A percentile compares a stretch with the other conserved stretches of the same genome.
These are phyloP conservation scores for Endotrypanum monterogeii DNA, from an alignment of 208 protist species.

Conservation along the genomic window DNA sequence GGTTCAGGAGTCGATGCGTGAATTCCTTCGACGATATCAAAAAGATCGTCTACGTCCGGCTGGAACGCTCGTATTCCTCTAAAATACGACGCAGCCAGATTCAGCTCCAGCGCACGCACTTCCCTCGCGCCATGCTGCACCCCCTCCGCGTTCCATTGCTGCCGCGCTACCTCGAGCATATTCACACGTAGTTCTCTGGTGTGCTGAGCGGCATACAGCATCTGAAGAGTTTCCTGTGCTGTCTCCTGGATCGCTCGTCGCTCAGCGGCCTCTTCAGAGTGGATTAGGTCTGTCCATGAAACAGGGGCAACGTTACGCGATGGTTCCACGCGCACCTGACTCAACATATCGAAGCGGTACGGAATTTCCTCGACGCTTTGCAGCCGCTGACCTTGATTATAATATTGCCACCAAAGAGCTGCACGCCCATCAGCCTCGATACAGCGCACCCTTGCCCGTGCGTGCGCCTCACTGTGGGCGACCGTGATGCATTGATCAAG, in stretches of 20 bases:
- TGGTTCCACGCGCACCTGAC: background rate
- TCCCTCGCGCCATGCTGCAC: constrained; percentile 9
- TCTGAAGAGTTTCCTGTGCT: background rate
- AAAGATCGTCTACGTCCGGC: constrained; percentile 13
- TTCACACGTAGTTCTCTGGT: constrained; percentile 5
- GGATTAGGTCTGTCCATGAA: background rate
- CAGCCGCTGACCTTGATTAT: background rate
- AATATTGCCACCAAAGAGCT: constrained; percentile 28
- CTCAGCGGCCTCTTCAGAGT: constrained; percentile 7
- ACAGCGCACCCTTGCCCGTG: constrained; percentile 20
- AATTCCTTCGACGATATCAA: constrained; percentile 8
- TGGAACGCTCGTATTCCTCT: constrained; percentile 3
- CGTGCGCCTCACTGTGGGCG: constrained; percentile 7
- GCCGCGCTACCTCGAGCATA: background rate
- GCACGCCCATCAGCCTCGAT: constrained; percentile 22
- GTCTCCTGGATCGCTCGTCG: constrained; percentile 8
- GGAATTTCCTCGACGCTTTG: constrained; percentile 7
- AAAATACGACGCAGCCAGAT: constrained; percentile 17
- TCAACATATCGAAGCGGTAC: background rate
- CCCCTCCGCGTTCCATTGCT: background rate
- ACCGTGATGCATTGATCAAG: constrained; percentile 21
- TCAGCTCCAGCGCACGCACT: constrained; percentile 20
- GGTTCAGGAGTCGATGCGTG: background rate
- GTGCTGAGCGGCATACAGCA: constrained; percentile 8
- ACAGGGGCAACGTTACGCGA: background rate